phyloP scores from a whole-genome alignment of 2,329 filamentous ascomycete species.

The Neophaeococcomyces mojaviensis region DNA sequence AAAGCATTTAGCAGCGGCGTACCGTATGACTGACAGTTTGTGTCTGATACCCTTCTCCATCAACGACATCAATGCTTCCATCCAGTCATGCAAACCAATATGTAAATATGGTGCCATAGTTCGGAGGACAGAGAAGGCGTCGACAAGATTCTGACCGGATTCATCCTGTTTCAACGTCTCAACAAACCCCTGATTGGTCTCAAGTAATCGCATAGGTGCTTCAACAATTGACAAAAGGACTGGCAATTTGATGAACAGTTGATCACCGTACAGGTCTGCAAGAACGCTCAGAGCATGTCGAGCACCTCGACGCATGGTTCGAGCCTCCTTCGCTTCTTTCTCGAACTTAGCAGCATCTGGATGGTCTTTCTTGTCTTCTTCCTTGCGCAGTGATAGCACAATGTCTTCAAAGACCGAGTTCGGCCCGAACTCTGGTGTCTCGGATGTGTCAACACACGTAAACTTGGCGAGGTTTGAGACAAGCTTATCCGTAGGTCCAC shows the following conservation, averaged over 20 bases:
- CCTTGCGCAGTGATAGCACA: constrained; percentile 90
- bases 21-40: constrained; percentile 82
- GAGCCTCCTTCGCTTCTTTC: constrained; percentile 76
- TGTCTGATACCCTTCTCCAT: constrained; percentile 84
- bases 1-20: constrained; percentile 94
- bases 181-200: constrained; percentile 60
- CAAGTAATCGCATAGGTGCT: constrained; percentile 66
- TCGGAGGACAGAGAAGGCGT: constrained; percentile 85
- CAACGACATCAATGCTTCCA: constrained; percentile 74
- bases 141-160: constrained; percentile 82
- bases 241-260: constrained; percentile 74
- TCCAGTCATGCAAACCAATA: constrained; percentile 64
- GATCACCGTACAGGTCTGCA: constrained; percentile 66
- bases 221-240: constrained; percentile 77
- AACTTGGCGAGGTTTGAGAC: constrained; percentile 95
- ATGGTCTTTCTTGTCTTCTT: constrained; percentile 91
- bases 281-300: constrained; percentile 91
- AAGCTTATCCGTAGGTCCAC: constrained; percentile 87
- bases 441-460: constrained; percentile 93
- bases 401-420: constrained; percentile 71
- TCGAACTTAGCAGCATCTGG: constrained; percentile 86
- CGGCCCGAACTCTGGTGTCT: constrained; percentile 88
- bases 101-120: constrained; percentile 90
- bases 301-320: constrained; percentile 83
- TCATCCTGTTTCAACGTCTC: constrained; percentile 55